Evolutionary conservation across 495 filamentous ascomycete genomes (phyloP).

Genomic region (Collariella sp.): DNA sequence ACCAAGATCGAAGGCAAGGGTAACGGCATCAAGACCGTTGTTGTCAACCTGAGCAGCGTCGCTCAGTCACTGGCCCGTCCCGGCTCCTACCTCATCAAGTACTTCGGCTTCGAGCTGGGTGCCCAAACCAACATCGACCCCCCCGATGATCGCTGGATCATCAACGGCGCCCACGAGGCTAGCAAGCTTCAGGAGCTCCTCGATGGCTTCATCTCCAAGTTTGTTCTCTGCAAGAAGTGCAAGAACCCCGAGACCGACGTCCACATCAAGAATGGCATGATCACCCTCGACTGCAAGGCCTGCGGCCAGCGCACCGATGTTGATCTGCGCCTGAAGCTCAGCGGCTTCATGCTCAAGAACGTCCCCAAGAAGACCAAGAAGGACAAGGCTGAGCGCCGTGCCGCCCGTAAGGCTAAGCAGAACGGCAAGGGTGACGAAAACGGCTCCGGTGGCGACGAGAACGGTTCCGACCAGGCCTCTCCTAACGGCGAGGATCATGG

Average conservation of each 20-base stretch:
- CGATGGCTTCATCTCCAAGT: conserved; percentile 95
- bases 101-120: conserved; percentile 97
- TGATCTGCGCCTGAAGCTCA: conserved; percentile 88
- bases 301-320: conserved; percentile 89
- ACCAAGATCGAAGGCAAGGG: conserved; percentile 99
- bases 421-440: conserved; percentile 61
- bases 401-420: conserved; percentile 73
- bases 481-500: conserved; percentile 55
- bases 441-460: conserved; percentile 49
- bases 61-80: conserved; percentile 86
- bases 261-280: conserved; percentile 82
- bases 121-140: conserved; percentile 97
- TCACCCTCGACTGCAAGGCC: conserved; percentile 94
- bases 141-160: conserved; percentile 97
- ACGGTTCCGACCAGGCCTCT: conserved; percentile 66
- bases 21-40: conserved; percentile 93
- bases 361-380: conserved; percentile 83
- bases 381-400: conserved; percentile 88
- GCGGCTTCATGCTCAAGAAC: conserved; percentile 95
- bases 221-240: conserved; percentile 98
- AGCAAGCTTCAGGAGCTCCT: conserved; percentile 95
- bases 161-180: conserved; percentile 96
- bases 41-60: conserved; percentile 95
- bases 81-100: conserved; percentile 95
- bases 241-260: conserved; percentile 98